Conservation (phyloP, 495 filamentous ascomycete genomes). For the Paragyromitra xinjiangensis region DNA sequence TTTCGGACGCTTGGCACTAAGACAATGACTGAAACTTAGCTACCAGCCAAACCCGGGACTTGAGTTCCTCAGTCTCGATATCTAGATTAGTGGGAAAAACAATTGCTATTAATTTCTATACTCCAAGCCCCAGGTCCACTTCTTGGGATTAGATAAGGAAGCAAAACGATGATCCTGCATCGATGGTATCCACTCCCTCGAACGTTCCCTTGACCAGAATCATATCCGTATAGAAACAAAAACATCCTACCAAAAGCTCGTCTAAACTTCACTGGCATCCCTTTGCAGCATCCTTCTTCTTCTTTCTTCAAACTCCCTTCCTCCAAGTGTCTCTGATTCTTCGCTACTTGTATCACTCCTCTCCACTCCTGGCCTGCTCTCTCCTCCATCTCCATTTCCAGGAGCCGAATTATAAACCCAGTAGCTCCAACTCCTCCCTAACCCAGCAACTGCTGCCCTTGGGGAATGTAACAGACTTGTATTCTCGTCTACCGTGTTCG, state of each 20-base stretch:
- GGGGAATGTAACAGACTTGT: conserved; percentile 20
- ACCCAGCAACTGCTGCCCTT: not conserved
- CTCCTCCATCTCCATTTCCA: not conserved
- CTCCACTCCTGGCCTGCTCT: conserved; percentile 16
- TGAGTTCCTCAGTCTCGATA: not conserved
- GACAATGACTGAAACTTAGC: not conserved
- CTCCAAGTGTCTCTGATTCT: conserved; percentile 33
- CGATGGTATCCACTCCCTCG: not conserved
- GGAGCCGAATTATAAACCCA: conserved; percentile 45
- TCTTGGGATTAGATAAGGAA: not conserved
- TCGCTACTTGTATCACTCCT: conserved; percentile 36
- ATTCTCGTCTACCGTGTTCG: conserved; percentile 6
- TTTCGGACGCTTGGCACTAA: not conserved
- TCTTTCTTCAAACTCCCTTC: conserved; percentile 36
- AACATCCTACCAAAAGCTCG: not conserved
- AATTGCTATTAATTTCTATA: not conserved
- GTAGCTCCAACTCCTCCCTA: conserved; percentile 45
- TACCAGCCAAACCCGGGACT: not conserved
- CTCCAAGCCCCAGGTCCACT: not conserved
- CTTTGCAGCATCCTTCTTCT: conserved; percentile 40
- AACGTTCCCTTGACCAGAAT: not conserved
- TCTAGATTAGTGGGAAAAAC: not conserved
- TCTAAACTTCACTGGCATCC: conserved; percentile 18
- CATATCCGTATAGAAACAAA: not conserved
- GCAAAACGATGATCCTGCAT: not conserved